Base-by-base conservation (phyloP, 208 protist species). In the Acanthamoeba royreba region DNA sequence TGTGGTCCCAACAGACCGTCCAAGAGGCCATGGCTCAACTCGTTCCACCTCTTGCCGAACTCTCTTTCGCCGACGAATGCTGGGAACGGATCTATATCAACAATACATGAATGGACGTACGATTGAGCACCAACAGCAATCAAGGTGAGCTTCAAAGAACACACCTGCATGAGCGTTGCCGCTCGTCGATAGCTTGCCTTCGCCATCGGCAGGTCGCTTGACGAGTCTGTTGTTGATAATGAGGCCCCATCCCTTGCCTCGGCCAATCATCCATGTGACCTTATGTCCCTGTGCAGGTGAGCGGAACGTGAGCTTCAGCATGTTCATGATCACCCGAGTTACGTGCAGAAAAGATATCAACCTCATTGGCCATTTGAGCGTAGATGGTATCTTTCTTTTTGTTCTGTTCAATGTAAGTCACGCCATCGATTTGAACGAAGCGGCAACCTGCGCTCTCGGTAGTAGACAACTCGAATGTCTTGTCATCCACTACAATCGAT, bases 371-470 rank as follows among this genome's bases (percentile, higher is more conserved):
- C 87, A 92, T 69, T 35, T 92, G 11, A 2, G 87, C 87, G 31
- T 92, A 92, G 28, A 92, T 53, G 55, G 87, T 79, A 19, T 92
- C 87, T 35, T 92, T 92, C 40, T 92, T 92, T 61, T 92, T 92
- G 87, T 92, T 92, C 43, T 92, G 87, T 31, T 92, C 87, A n/a
- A 92, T 92, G 87, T 92, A 92, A 0, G 87, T 92, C 4, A 92
- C n/a, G 2, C 33, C 63, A 7, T 69, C 87, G 15, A 92, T 58
- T n/a, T 92, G 87, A 17, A 92, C 87, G 42, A 92, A 92, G 2
- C 87, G 53, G 22, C 87, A 92, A 4, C 87, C 87, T 11, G 63
- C 87, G 15, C 77, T 92, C 1, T 92, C 87, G 11, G 58, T 92
- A 17, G 87, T 92, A 0, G 87, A 92, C 15, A 92, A 43, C 58